Conservation (phyloP, 192 early-diverging fungal species). For the Podila epigama region DNA sequence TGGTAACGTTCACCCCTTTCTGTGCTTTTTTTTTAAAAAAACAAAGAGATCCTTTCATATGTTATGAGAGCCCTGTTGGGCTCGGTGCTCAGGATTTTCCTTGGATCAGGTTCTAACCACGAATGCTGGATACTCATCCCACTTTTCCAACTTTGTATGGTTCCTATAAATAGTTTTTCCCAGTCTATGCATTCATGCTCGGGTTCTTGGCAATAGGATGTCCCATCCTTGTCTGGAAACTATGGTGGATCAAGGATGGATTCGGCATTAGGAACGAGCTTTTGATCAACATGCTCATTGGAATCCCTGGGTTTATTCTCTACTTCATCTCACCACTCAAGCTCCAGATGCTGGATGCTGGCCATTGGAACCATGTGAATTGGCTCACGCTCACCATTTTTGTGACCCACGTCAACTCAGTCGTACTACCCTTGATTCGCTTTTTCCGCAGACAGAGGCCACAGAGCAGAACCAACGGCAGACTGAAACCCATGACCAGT, state of each 20-base stretch:
- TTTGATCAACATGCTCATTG: constrained; percentile 37
- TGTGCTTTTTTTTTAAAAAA: no score
- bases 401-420: constrained; percentile 31
- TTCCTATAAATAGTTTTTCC: constrained; percentile 31
- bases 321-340: constrained; percentile 40
- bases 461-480: constrained; percentile 8
- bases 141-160: not conserved
- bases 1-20: constrained; percentile 9
- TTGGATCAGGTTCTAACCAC: no score
- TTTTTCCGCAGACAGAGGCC: constrained; percentile 24
- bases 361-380: constrained; percentile 47
- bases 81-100: no score
- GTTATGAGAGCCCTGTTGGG: no score
- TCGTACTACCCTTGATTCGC: constrained; percentile 34
- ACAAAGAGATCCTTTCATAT: not conserved
- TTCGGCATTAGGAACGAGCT: constrained; percentile 45
- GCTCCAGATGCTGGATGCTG: constrained; percentile 23
- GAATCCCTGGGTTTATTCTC: constrained; percentile 32
- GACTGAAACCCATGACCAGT: constrained; percentile 1
- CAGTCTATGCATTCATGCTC: constrained; percentile 35
- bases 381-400: constrained; percentile 37
- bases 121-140: not conserved
- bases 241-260: constrained; percentile 50
- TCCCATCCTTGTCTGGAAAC: constrained; percentile 22
- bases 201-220: constrained; percentile 29